These are phyloP conservation scores for Geranium rotundifolium DNA, from an alignment of 345 rosid genomes.

Conservation along the genomic window DNA sequence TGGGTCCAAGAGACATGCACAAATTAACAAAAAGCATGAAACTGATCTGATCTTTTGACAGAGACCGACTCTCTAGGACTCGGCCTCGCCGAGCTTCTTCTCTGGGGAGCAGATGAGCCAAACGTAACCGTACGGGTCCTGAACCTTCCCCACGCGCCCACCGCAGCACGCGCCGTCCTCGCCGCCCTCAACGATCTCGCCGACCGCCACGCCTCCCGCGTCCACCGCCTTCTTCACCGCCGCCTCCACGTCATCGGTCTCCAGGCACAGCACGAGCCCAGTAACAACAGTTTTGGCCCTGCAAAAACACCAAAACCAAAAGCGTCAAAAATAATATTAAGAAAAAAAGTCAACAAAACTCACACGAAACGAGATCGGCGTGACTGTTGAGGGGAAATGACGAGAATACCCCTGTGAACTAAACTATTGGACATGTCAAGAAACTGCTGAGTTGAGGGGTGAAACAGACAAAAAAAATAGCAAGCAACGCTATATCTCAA, in stretches of 20 bases:
- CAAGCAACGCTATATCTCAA: too few species aligned
- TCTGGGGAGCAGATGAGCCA: constrained; percentile 55
- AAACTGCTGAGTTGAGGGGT: too few species aligned
- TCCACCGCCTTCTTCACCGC: constrained; percentile 53
- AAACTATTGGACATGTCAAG: too few species aligned
- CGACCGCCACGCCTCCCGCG: constrained; percentile 57
- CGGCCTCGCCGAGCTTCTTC: constrained; percentile 26
- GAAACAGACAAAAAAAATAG: too few species aligned
- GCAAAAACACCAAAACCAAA: too few species aligned
- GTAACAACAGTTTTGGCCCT: constrained; percentile 23
- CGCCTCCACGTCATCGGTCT: constrained; percentile 54
- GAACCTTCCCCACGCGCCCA: constrained; percentile 52
- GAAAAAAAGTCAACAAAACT: too few species aligned
- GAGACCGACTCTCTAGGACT: constrained; percentile 21
- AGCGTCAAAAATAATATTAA: too few species aligned
- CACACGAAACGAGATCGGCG: too few species aligned
- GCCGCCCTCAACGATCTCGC: constrained; percentile 28
- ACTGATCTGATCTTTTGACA: too few species aligned
- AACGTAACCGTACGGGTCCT: constrained; percentile 70
- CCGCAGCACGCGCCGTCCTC: constrained; percentile 30
- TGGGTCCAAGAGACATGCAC: background rate
- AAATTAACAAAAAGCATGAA: too few species aligned
- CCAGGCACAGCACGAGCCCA: constrained; percentile 30
- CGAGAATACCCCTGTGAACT: too few species aligned
- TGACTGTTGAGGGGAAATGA: too few species aligned